A percentile compares a stretch with the other conserved stretches of the same genome.
These are phyloP conservation scores for Comarum palustre DNA, from an alignment of 306 rosid species.

Conservation along the genomic window DNA sequence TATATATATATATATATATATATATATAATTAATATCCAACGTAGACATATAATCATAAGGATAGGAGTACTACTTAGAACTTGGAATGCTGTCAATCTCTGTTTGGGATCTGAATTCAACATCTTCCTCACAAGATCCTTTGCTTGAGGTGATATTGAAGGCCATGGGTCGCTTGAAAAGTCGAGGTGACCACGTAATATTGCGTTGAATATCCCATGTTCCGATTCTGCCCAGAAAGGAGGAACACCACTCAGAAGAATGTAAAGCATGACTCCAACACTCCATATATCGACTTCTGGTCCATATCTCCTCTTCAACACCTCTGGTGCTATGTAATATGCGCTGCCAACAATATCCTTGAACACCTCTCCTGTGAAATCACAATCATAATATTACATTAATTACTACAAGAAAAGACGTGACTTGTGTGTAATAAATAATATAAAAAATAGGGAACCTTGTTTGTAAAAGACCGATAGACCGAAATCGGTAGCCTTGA, in stretches of 20 bases:
- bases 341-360: constrained; percentile 94
- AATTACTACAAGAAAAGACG: not conserved
- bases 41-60: too few relatives aligned
- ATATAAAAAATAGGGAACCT: constrained; percentile 47
- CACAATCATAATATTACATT: not conserved
- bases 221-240: constrained; percentile 99
- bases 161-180: constrained; percentile 97
- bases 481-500: constrained; percentile 96
- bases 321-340: constrained; percentile 96
- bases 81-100: constrained; percentile 79
- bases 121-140: constrained; percentile 95
- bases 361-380: constrained; percentile 63
- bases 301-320: constrained; percentile 81
- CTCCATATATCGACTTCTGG: constrained; percentile 99
- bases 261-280: constrained; percentile 88
- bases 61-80: constrained; percentile 47
- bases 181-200: constrained; percentile 70
- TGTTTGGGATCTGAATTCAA: constrained; percentile 78
- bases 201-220: constrained; percentile 89
- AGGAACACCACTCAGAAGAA: constrained; percentile 86
- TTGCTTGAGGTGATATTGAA: constrained; percentile 69
- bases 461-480: constrained; percentile 87
- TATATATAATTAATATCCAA: too few relatives aligned
- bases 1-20: too few relatives aligned
- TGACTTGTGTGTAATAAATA: not conserved